A percentile compares a stretch with the other conserved stretches of the same genome.
Conservation (phyloP, 2,329 filamentous ascomycete species). For the Aspergillus sp. region DNA sequence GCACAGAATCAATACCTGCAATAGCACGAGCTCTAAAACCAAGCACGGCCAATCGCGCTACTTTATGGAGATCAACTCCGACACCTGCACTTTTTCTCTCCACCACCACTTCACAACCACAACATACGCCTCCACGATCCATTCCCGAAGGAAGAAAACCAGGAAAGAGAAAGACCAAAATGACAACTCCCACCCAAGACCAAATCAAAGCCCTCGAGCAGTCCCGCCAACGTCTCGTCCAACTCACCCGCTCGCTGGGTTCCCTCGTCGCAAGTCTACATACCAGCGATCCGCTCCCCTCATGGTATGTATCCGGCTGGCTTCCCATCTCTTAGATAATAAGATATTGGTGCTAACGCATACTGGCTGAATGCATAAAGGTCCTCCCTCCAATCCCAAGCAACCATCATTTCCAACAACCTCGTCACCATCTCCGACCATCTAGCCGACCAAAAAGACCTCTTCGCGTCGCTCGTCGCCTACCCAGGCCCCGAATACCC, state of each 20-base stretch:
- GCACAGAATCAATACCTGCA: too few species aligned
- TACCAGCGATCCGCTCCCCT: slow-evolving; percentile 58
- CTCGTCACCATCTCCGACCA: slow-evolving; percentile 59
- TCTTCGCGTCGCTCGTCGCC: slow-evolving; percentile 62
- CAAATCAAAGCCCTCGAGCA: slow-evolving; percentile 59
- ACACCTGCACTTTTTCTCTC: too few species aligned
- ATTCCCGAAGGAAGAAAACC: not conserved
- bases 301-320: slow-evolving; percentile 43
- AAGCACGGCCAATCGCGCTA: too few species aligned
- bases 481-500: slow-evolving; percentile 71
- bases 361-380: slow-evolving; percentile 33
- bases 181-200: slow-evolving; percentile 32
- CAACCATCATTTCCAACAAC: slow-evolving; percentile 62
- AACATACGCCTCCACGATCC: too few species aligned
- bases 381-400: slow-evolving; percentile 62
- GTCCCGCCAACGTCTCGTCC: slow-evolving; percentile 58
- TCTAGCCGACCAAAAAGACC: slow-evolving; percentile 55
- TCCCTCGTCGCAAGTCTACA: slow-evolving; percentile 56
- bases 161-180: slow-evolving; percentile 7
- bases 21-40: too few species aligned
- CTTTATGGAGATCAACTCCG: too few species aligned
- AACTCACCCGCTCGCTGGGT: slow-evolving; percentile 60
- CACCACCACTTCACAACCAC: too few species aligned
- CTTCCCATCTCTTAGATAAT: too few species aligned
- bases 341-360: not conserved